Evolutionary conservation across 805 yeast species (phyloP).

Genomic region (Candida ficus): DNA sequence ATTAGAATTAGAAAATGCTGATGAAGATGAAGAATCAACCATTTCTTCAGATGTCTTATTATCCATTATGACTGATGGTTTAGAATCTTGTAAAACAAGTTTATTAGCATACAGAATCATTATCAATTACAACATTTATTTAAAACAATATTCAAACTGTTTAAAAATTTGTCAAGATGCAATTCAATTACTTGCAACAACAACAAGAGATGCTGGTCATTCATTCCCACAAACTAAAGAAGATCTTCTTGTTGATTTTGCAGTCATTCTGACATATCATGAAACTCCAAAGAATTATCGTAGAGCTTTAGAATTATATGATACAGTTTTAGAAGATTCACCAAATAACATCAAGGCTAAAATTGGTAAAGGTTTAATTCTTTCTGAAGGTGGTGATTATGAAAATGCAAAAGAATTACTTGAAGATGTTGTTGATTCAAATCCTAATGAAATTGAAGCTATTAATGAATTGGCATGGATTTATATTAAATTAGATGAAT

Average conservation of each 20-base stretch:
- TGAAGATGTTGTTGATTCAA: conserved; percentile 39
- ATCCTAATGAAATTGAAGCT: conserved; percentile 55
- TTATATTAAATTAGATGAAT: conserved; percentile 47
- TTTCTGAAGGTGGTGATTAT: conserved; percentile 58
- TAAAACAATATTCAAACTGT: conserved; percentile 60
- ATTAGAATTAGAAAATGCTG: conserved; percentile 20
- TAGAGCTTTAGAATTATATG: conserved; percentile 68
- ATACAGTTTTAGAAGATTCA: conserved; percentile 45
- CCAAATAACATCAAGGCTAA: conserved; percentile 53
- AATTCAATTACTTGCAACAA: conserved; percentile 46
- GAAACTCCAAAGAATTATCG: conserved; percentile 88
- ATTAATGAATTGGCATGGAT: conserved; percentile 78
- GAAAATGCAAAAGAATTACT: conserved; percentile 51
- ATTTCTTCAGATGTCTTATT: conserved; percentile 47
- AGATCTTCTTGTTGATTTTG: conserved; percentile 61
- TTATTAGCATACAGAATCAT: conserved; percentile 63
- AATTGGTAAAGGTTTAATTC: conserved; percentile 78
- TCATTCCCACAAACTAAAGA: conserved; percentile 46
- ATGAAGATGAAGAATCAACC: conserved; percentile 16
- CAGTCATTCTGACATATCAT: conserved; percentile 71
- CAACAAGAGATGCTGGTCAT: conserved; percentile 42
- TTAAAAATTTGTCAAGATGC: conserved; percentile 57
- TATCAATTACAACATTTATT: conserved; percentile 51
- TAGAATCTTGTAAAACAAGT: conserved; percentile 38
- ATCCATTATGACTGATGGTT: conserved; percentile 46